Percentiles rank a stretch among this genome's conserved stretches.
Evolutionary conservation across 1,139 yeast species (phyloP).

Genomic region (Insectozyma bohioensis): DNA sequence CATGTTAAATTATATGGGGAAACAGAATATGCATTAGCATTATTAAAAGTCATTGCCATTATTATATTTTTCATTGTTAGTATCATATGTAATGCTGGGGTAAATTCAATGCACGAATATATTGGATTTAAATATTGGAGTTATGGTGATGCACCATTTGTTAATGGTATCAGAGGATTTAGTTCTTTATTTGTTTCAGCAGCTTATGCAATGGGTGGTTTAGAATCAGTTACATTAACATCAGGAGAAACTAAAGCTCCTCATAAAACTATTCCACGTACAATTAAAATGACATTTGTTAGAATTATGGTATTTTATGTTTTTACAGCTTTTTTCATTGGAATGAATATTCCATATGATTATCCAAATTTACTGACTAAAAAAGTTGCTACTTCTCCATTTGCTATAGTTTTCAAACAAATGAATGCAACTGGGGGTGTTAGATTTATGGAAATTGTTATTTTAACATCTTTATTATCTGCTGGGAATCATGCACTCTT

Average conservation of each 20-base stretch:
- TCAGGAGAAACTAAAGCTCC: constrained; percentile 70
- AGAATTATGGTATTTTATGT: constrained; percentile 42
- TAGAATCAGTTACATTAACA: constrained; percentile 63
- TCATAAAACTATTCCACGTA: constrained; percentile 53
- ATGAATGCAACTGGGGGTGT: constrained; percentile 47
- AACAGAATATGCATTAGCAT: constrained; percentile 40
- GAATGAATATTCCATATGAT: constrained; percentile 44
- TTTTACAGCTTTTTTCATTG: constrained; percentile 44
- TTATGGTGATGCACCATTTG: constrained; percentile 42
- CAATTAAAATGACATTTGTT: constrained; percentile 59
- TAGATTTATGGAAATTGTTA: constrained; percentile 45
- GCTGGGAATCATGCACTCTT: constrained; percentile 47
- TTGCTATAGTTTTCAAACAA: constrained; percentile 61
- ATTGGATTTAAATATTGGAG: constrained; percentile 43
- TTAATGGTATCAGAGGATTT: constrained; percentile 41
- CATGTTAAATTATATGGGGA: constrained; percentile 52
- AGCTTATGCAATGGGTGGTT: constrained; percentile 68
- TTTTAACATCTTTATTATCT: constrained; percentile 44
- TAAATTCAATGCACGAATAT: constrained; percentile 31
- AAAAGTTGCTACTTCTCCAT: constrained; percentile 57
- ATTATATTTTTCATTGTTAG: constrained; percentile 40
- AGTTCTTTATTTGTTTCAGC: constrained; percentile 50
- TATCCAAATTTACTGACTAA: constrained; percentile 40
- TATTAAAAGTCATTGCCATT: constrained; percentile 39
- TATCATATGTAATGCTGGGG: constrained; percentile 38